phyloP scores from a whole-genome alignment of 768 basidiomycete genomes.

The Chalciporus piperatus region DNA sequence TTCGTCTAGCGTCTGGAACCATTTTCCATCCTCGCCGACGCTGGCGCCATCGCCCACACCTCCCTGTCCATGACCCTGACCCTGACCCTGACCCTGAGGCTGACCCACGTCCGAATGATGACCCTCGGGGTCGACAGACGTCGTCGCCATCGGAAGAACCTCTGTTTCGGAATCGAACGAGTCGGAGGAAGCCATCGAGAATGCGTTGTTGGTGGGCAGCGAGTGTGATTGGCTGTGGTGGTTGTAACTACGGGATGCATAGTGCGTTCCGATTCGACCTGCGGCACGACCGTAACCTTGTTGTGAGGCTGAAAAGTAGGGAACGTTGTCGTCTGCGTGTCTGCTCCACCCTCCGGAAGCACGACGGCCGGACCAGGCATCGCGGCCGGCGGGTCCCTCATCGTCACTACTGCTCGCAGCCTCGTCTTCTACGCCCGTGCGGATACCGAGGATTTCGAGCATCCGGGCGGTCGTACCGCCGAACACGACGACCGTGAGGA shows the following conservation, averaged over 20 bases:
- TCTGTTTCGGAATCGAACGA: conserved; percentile 76
- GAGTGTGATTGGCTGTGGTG: conserved; percentile 45
- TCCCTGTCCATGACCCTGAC: too few relatives aligned
- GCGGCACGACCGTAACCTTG: conserved; percentile 32
- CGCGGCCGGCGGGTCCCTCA: conserved; percentile 35
- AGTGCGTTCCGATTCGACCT: conserved; percentile 57
- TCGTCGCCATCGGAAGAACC: conserved; percentile 71
- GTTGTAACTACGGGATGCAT: conserved; percentile 53
- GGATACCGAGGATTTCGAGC: conserved; percentile 95
- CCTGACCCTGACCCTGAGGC: neutral
- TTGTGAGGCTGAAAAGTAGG: conserved; percentile 30
- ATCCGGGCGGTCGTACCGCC: conserved; percentile 97
- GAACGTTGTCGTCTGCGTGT: conserved; percentile 44
- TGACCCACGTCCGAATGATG: conserved; percentile 6
- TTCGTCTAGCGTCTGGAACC: conserved; percentile 96
- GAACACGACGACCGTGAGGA: conserved; percentile 90
- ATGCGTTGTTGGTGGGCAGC: conserved; percentile 35
- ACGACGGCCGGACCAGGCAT: conserved; percentile 33
- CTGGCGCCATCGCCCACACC: conserved; percentile 8
- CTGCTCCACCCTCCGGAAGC: conserved; percentile 41
- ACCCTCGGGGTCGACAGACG: conserved; percentile 32
- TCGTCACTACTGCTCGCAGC: conserved; percentile 60
- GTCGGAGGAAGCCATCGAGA: conserved; percentile 75
- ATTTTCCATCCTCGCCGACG: conserved; percentile 73
- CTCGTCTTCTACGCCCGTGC: conserved; percentile 94